These are phyloP conservation scores for Cercospora sp. DNA, from an alignment of 2,329 filamentous ascomycete species.

Conservation along the genomic window DNA sequence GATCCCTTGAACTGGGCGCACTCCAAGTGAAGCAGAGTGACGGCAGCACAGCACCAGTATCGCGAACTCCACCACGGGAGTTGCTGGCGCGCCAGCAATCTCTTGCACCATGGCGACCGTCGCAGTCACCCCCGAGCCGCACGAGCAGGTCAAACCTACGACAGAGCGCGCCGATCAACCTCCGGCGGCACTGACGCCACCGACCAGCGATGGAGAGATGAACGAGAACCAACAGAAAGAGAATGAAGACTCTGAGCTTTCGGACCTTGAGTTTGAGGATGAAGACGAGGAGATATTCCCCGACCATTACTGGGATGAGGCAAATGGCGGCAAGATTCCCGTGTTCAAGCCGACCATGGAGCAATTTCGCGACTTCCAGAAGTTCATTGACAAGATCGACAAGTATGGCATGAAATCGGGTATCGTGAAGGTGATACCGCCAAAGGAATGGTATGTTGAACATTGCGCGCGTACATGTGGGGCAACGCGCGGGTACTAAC, in stretches of 20 bases:
- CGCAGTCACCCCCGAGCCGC: slow-evolving; percentile 30
- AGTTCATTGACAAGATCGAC: slow-evolving; percentile 87
- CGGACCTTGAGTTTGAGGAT: slow-evolving; percentile 49
- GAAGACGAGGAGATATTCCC: slow-evolving; percentile 65
- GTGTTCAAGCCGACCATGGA: slow-evolving; percentile 95
- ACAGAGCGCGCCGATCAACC: slow-evolving; percentile 30
- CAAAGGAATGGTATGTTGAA: slow-evolving; percentile 77
- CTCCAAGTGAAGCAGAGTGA: neutral
- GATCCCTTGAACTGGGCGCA: slow-evolving; percentile 7
- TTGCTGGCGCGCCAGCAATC: slow-evolving; percentile 16
- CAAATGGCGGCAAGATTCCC: slow-evolving; percentile 69
- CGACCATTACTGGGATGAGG: slow-evolving; percentile 76
- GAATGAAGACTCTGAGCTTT: slow-evolving; percentile 49
- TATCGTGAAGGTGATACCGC: slow-evolving; percentile 93
- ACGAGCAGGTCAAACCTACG: slow-evolving; percentile 30
- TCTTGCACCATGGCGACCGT: slow-evolving; percentile 15
- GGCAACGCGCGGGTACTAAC: slow-evolving; percentile 23
- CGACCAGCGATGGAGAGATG: slow-evolving; percentile 53
- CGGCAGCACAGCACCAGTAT: neutral
- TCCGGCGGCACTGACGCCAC: slow-evolving; percentile 50
- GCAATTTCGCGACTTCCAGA: slow-evolving; percentile 91
- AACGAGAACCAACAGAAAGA: slow-evolving; percentile 43
- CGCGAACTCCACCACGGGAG: slow-evolving; percentile 19
- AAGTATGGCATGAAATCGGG: slow-evolving; percentile 96
- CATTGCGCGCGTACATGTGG: slow-evolving; percentile 13